Evolutionary conservation across 2,329 filamentous ascomycete species (phyloP).

Genomic region (Claviceps sp.): DNA sequence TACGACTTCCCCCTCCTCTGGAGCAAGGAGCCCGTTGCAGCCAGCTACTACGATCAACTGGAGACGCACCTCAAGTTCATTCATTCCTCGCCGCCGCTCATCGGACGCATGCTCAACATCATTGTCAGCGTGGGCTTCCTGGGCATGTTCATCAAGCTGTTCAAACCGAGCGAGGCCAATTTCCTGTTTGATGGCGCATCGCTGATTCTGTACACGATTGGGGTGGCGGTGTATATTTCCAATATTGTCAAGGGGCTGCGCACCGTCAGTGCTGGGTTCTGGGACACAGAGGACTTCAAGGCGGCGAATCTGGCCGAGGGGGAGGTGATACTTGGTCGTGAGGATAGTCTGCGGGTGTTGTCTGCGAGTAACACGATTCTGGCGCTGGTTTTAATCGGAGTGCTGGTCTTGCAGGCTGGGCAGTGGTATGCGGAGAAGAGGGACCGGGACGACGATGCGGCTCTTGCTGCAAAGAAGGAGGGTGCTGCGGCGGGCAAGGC

Average conservation of each 20-base stretch:
- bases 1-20: conserved; percentile 91
- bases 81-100: conserved; percentile 81
- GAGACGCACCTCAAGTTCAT: conserved; percentile 85
- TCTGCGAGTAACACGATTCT: conserved; percentile 93
- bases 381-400: conserved; percentile 79
- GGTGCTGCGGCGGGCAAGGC: conserved; percentile 13
- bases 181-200: conserved; percentile 85
- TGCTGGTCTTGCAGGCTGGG: conserved; percentile 84
- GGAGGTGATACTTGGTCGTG: conserved; percentile 60
- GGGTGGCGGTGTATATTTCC: conserved; percentile 81
- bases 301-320: conserved; percentile 33
- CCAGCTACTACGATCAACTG: conserved; percentile 66
- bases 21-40: conserved; percentile 50
- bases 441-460: conserved; percentile 66
- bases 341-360: conserved; percentile 83
- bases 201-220: conserved; percentile 71
- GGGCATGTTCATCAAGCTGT: conserved; percentile 88
- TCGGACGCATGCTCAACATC: conserved; percentile 87
- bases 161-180: conserved; percentile 85
- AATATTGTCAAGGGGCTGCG: conserved; percentile 94
- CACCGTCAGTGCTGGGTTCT: conserved; percentile 63
- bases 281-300: conserved; percentile 29
- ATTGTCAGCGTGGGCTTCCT: conserved; percentile 76
- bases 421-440: conserved; percentile 98
- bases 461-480: conserved; percentile 34